A percentile compares a stretch with the other conserved stretches of the same genome.
These are phyloP conservation scores for Pestalotiopsis sp. DNA, from an alignment of 2,329 filamentous ascomycete genomes.

Conservation along the genomic window DNA sequence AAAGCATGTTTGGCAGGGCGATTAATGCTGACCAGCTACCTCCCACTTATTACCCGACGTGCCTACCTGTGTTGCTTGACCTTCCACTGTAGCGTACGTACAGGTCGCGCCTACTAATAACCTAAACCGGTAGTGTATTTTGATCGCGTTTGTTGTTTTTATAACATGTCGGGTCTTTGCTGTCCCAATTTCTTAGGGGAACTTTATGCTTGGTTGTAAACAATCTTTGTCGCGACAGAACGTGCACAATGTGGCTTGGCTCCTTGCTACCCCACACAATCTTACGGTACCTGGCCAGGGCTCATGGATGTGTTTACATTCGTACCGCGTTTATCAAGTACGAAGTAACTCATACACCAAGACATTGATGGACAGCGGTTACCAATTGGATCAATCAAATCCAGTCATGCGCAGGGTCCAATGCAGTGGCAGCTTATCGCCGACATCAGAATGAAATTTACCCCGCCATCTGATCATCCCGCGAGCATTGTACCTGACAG, in stretches of 20 bases:
- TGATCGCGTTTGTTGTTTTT: not conserved
- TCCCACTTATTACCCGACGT: too few species aligned
- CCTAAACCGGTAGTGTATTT: not conserved
- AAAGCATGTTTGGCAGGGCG: too few species aligned
- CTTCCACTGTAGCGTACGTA: not conserved
- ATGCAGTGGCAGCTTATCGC: not conserved
- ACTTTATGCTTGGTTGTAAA: not conserved
- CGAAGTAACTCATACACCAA: not conserved
- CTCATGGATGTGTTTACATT: not conserved
- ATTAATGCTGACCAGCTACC: too few species aligned
- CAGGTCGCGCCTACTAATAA: not conserved
- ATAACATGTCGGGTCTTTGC: not conserved
- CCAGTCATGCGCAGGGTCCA: not conserved
- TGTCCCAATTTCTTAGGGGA: constrained; percentile 1
- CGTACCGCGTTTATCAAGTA: not conserved
- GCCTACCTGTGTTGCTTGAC: too few species aligned
- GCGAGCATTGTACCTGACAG: too few species aligned
- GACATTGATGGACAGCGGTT: not conserved
- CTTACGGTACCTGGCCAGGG: not conserved
- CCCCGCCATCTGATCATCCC: not conserved
- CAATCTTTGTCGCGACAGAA: constrained; percentile 1
- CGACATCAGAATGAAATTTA: not conserved
- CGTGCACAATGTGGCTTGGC: not conserved
- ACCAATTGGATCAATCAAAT: not conserved
- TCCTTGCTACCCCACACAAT: not conserved